These are phyloP conservation scores for Macrophomina pseudophaseolina DNA, from an alignment of 2,329 filamentous ascomycete species.

Conservation along the genomic window DNA sequence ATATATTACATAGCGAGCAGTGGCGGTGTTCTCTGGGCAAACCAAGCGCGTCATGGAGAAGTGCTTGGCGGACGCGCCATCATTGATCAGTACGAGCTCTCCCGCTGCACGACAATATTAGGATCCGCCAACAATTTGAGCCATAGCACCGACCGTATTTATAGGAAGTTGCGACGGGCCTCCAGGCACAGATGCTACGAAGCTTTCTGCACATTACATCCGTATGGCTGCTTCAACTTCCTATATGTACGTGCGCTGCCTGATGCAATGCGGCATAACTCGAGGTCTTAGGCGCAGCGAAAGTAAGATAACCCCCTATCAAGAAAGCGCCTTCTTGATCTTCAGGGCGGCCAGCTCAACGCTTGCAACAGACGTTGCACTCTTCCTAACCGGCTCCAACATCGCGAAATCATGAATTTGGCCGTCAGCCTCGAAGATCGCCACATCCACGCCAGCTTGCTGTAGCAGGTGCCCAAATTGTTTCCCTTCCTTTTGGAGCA, in stretches of 20 bases:
- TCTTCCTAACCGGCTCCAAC: slow-evolving; percentile 18
- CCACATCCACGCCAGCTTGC: slow-evolving; percentile 12
- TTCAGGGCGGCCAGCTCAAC: slow-evolving; percentile 5
- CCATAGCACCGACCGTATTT: too few relatives aligned
- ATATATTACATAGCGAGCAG: not conserved
- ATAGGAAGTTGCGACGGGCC: too few relatives aligned
- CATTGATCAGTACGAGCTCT: too few relatives aligned
- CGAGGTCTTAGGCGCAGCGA: not conserved
- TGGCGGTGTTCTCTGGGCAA: not conserved
- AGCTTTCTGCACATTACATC: too few relatives aligned
- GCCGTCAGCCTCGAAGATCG: slow-evolving; percentile 11
- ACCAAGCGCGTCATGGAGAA: not conserved
- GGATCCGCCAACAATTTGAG: too few relatives aligned
- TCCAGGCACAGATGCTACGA: too few relatives aligned
- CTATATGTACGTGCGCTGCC: too few relatives aligned
- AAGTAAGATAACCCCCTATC: not conserved
- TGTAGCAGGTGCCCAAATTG: slow-evolving; percentile 14
- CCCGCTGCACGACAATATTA: too few relatives aligned
- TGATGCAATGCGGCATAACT: too few relatives aligned
- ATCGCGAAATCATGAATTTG: slow-evolving; percentile 18
- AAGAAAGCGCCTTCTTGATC: slow-evolving; percentile 14
- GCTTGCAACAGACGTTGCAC: slow-evolving; percentile 7
- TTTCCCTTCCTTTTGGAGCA: slow-evolving; percentile 3
- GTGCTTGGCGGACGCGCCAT: slow-evolving; percentile 10
- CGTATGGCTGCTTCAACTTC: too few relatives aligned